Percentiles rank a stretch among this genome's conserved stretches.
Evolutionary conservation across 2,329 filamentous ascomycete genomes (phyloP).

Genomic region (Aspergillus chevalieri): DNA sequence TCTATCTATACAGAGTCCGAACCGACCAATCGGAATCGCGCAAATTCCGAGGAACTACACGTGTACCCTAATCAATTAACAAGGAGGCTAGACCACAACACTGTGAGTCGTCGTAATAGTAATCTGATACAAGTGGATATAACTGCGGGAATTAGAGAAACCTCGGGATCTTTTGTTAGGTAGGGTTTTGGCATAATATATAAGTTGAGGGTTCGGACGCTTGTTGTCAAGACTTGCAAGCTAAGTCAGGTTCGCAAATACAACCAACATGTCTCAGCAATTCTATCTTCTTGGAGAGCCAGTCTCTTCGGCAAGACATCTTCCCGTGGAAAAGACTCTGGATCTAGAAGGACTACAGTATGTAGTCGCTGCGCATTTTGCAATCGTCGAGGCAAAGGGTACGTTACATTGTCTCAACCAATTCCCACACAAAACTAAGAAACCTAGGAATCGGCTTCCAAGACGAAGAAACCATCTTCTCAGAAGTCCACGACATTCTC

Average conservation of each 20-base stretch:
- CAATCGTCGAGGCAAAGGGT: conserved; percentile 26
- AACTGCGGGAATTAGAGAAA: neutral
- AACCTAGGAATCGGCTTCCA: conserved; percentile 16
- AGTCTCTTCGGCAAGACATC: conserved; percentile 13
- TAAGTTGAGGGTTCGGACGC: too few species aligned
- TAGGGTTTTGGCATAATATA: too few species aligned
- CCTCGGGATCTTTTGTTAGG: neutral
- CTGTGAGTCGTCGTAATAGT: too few species aligned
- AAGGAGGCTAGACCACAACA: too few species aligned
- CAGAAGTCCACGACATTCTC: conserved; percentile 8
- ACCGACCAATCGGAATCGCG: too few species aligned
- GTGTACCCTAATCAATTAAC: too few species aligned
- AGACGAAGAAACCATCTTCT: conserved; percentile 6
- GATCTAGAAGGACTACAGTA: conserved; percentile 15
- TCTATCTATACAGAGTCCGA: too few species aligned
- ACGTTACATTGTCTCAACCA: neutral
- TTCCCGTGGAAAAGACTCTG: conserved; percentile 16
- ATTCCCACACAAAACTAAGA: neutral
- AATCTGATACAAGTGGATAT: too few species aligned
- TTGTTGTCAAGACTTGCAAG: too few species aligned
- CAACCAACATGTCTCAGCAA: conserved; percentile 4
- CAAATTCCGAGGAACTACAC: too few species aligned
- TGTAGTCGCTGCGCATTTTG: conserved; percentile 23
- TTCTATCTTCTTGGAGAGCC: conserved; percentile 17
- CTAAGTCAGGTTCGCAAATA: neutral